These are phyloP conservation scores for Penicillium arizonense DNA, from an alignment of 495 filamentous ascomycete genomes.

Conservation along the genomic window DNA sequence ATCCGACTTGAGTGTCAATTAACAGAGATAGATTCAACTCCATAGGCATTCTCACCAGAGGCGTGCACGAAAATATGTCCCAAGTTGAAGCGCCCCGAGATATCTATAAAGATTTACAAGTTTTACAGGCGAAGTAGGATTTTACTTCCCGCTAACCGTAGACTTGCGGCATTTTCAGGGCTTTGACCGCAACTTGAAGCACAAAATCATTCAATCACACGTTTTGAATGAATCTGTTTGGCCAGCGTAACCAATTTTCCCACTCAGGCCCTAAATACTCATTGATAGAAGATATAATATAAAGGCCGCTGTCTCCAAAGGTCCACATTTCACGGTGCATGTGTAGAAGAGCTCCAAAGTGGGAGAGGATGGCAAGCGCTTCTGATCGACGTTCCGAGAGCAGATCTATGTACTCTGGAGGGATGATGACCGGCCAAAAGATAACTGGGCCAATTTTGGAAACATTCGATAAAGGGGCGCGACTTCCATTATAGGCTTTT, in stretches of 20 bases:
- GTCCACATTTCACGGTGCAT: constrained; percentile 31
- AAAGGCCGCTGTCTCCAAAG: constrained; percentile 28
- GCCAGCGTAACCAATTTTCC: background rate
- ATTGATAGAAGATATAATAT: background rate
- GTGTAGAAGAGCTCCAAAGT: constrained; percentile 39
- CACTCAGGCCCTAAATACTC: background rate
- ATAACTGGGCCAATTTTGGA: constrained; percentile 13
- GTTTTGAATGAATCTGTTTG: background rate
- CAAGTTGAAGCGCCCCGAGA: no score
- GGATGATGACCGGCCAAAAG: constrained; percentile 33
- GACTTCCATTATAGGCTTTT: background rate
- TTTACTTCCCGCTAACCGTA: no score
- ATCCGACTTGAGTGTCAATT: no score
- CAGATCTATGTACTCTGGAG: constrained; percentile 28
- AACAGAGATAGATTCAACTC: no score
- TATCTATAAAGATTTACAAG: no score
- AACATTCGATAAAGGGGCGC: background rate
- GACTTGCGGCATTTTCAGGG: no score
- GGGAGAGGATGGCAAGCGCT: constrained; percentile 42
- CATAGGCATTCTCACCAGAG: no score
- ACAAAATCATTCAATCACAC: no score
- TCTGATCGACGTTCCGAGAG: constrained; percentile 31
- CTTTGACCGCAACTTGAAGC: no score
- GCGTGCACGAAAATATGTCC: no score
- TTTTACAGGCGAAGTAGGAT: no score